A percentile compares a stretch with the other conserved stretches of the same genome.
These are phyloP conservation scores for Cryptosporidium muris DNA, from an alignment of 169 alveolate species.

Conservation along the genomic window DNA sequence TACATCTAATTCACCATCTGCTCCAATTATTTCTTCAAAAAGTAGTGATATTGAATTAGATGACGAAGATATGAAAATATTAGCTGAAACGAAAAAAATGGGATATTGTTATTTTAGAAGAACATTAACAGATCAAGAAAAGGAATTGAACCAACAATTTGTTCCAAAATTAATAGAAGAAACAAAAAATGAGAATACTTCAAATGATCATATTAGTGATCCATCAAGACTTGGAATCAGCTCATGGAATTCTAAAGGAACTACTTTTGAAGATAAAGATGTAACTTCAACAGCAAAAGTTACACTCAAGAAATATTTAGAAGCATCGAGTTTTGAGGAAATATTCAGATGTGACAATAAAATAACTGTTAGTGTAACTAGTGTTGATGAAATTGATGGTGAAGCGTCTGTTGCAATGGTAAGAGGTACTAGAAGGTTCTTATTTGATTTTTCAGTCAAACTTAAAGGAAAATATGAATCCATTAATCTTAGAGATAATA, in stretches of 20 bases:
- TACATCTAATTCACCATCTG: conserved; percentile 29
- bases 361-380: conserved; percentile 74
- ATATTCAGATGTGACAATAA: conserved; percentile 69
- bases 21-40: conserved; percentile 64
- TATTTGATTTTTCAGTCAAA: conserved; percentile 79
- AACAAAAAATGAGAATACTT: conserved; percentile 12
- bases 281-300: conserved; percentile 70
- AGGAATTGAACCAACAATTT: conserved; percentile 72
- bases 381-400: conserved; percentile 78
- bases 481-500: background rate
- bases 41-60: conserved; percentile 77
- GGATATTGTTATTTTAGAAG: conserved; percentile 85
- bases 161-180: conserved; percentile 63
- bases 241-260: conserved; percentile 86
- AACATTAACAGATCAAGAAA: conserved; percentile 76
- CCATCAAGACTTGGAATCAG: conserved; percentile 74
- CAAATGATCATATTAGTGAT: conserved; percentile 32
- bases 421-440: conserved; percentile 83
- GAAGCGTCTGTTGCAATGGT: conserved; percentile 86
- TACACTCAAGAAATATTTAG: conserved; percentile 71
- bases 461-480: conserved; percentile 9
- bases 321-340: conserved; percentile 74
- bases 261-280: conserved; percentile 87
- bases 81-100: conserved; percentile 85
- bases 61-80: conserved; percentile 85